Conservation (phyloP, 2,329 filamentous ascomycete species). For the Pseudogymnoascus sp. region DNA sequence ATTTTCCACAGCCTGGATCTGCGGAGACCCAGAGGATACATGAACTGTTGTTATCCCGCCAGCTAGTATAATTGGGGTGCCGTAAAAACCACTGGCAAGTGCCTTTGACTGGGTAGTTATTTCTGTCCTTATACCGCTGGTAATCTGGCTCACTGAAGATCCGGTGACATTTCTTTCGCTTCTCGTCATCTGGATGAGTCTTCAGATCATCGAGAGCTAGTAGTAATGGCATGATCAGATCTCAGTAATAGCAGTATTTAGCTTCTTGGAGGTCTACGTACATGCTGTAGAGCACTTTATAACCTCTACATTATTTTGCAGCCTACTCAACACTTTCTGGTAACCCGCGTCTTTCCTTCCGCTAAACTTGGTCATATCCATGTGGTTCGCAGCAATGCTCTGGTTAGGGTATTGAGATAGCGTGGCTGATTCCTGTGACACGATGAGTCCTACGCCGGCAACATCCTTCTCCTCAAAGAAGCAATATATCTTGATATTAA, state of each 20-base stretch:
- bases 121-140: conserved; percentile 28
- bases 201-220: not conserved
- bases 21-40: conserved; percentile 32
- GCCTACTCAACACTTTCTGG: conserved; percentile 13
- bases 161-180: not conserved
- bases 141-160: conserved; percentile 19
- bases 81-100: conserved; percentile 31
- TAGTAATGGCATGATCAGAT: not conserved
- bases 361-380: conserved; percentile 18
- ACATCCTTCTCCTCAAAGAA: conserved; percentile 15
- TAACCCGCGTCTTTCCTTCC: conserved; percentile 13
- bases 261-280: not conserved
- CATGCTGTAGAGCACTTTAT: not conserved
- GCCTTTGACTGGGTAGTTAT: conserved; percentile 20
- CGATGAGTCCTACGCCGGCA: conserved; percentile 10
- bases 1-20: conserved; percentile 36
- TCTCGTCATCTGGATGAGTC: not conserved
- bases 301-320: not conserved
- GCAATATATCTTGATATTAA: conserved; percentile 11
- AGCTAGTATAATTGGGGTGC: conserved; percentile 26
- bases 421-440: conserved; percentile 8
- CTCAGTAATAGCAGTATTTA: not conserved
- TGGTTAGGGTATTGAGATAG: conserved; percentile 15
- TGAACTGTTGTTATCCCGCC: conserved; percentile 23
- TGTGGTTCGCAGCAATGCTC: conserved; percentile 17